These are phyloP conservation scores for Inonotus hispidus DNA, from an alignment of 1,284 basidiomycete genomes.

Conservation along the genomic window DNA sequence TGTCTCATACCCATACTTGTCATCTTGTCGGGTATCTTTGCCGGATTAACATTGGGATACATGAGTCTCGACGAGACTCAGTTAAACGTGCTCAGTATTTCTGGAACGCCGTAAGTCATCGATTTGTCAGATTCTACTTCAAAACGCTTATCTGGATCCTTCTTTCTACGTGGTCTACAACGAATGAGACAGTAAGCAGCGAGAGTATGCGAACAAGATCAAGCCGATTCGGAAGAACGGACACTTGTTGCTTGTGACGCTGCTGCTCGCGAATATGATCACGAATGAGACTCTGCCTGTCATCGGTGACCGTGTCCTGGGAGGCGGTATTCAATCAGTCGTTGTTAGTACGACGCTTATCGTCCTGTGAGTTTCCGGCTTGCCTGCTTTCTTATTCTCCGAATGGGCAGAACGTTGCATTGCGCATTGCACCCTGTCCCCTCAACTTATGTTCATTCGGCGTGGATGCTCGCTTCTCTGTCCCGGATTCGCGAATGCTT, in stretches of 20 bases:
- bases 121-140: not conserved
- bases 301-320: conserved; percentile 83
- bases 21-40: conserved; percentile 52
- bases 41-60: conserved; percentile 80
- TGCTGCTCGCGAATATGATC: conserved; percentile 85
- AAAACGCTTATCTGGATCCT: not conserved
- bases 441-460: not conserved
- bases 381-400: not conserved
- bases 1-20: conserved; percentile 48
- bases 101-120: conserved; percentile 66
- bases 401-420: not conserved
- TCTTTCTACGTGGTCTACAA: not conserved
- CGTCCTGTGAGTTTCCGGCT: conserved; percentile 59
- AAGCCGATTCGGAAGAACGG: conserved; percentile 84
- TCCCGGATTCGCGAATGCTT: not conserved
- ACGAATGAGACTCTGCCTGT: conserved; percentile 90
- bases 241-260: conserved; percentile 77
- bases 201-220: conserved; percentile 78
- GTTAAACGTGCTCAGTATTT: conserved; percentile 80
- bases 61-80: conserved; percentile 94
- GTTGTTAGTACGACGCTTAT: conserved; percentile 82
- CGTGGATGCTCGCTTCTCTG: not conserved
- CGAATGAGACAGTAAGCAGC: conserved; percentile 52
- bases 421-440: not conserved
- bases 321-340: conserved; percentile 78